Evolutionary conservation across 208 protist species (phyloP).

Genomic region (Trypanosoma brucei): DNA sequence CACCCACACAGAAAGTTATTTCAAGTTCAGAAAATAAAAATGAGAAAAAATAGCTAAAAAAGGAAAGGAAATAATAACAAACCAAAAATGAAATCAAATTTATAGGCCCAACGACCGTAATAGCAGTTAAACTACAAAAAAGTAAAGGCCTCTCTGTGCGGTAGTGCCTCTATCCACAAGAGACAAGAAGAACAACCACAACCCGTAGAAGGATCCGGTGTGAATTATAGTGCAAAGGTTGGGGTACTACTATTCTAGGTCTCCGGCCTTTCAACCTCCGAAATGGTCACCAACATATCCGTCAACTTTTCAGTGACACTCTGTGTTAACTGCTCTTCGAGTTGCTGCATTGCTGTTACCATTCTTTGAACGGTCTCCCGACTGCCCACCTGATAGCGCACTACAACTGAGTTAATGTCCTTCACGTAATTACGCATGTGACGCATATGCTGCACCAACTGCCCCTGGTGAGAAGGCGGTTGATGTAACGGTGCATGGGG

Average conservation of each 20-base stretch:
- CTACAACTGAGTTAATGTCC: slow-evolving; percentile 46
- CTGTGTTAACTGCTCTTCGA: slow-evolving; percentile 35
- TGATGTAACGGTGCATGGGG: slow-evolving; percentile 1
- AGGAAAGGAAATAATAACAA: too few relatives aligned
- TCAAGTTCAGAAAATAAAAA: too few relatives aligned
- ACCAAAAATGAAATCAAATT: too few relatives aligned
- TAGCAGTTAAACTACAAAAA: too few relatives aligned
- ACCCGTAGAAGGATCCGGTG: too few relatives aligned
- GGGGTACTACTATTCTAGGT: background rate
- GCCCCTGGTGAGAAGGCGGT: slow-evolving; percentile 13
- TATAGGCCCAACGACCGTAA: too few relatives aligned
- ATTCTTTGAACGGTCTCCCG: slow-evolving; percentile 27
- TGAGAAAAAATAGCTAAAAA: too few relatives aligned
- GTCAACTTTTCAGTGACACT: slow-evolving; percentile 39
- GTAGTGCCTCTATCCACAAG: too few relatives aligned
- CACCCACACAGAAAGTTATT: too few relatives aligned
- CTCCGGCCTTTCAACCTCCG: slow-evolving; percentile 17
- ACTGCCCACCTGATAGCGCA: slow-evolving; percentile 40
- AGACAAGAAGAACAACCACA: too few relatives aligned
- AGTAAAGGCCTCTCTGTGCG: too few relatives aligned
- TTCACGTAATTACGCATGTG: slow-evolving; percentile 18
- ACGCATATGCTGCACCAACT: slow-evolving; percentile 17
- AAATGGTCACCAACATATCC: slow-evolving; percentile 50
- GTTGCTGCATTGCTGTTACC: slow-evolving; percentile 26
- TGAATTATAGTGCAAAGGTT: too few relatives aligned